These are phyloP conservation scores for Globisporangium iwayamae DNA, from an alignment of 352 stramenopile genomes.

Conservation along the genomic window DNA sequence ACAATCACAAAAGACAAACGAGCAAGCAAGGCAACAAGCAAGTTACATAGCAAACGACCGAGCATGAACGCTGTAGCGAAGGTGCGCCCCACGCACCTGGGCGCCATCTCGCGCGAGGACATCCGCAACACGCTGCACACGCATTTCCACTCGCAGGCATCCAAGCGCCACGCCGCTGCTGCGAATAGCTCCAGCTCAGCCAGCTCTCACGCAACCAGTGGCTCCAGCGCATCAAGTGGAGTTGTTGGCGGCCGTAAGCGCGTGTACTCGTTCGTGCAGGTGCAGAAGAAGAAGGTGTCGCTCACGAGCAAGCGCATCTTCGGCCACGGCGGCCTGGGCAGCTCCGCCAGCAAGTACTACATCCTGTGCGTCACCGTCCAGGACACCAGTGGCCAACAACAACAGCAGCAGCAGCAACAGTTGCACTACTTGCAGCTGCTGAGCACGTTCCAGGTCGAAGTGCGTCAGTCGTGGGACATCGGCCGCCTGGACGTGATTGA, in stretches of 20 bases:
- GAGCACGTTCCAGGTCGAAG: conserved; percentile 63
- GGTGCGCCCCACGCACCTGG: conserved; percentile 18
- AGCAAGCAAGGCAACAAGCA: neutral
- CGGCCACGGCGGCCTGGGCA: conserved; percentile 17
- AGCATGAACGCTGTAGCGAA: conserved; percentile 15
- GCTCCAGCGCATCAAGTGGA: neutral
- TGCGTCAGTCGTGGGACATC: conserved; percentile 61
- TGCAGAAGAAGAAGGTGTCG: conserved; percentile 60
- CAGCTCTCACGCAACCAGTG: neutral
- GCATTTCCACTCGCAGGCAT: conserved; percentile 45
- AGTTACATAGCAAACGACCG: neutral
- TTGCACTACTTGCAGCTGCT: conserved; percentile 66
- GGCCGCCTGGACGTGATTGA: conserved; percentile 51
- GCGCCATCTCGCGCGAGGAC: conserved; percentile 51
- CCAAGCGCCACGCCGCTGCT: conserved; percentile 20
- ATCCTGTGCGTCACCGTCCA: conserved; percentile 65
- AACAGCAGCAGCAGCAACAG: conserved; percentile 16
- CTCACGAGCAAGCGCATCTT: conserved; percentile 58
- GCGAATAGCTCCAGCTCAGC: neutral
- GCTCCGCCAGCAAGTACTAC: conserved; percentile 44
- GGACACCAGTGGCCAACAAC: conserved; percentile 18
- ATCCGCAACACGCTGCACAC: conserved; percentile 63
- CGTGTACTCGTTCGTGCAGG: conserved; percentile 58
- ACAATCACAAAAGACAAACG: too few species aligned
- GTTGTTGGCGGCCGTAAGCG: conserved; percentile 25